Conservation (phyloP, 441 rosid species). For the Biscutella laevigata region DNA sequence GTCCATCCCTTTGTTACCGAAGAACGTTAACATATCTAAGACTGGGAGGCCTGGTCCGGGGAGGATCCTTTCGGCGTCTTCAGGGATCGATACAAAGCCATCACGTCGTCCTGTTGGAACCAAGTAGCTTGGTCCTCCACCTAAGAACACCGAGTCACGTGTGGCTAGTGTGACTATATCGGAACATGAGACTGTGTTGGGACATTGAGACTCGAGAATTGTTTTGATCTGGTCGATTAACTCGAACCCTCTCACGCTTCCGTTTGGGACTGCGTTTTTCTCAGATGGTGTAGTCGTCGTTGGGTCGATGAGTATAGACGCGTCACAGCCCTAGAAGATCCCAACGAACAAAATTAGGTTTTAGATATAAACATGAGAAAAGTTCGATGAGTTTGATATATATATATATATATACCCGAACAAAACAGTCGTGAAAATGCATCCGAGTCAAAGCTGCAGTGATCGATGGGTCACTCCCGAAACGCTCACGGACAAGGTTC, state of each 20-base stretch:
- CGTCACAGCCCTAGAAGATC: conserved; percentile 55
- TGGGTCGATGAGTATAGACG: conserved; percentile 54
- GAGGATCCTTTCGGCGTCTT: conserved; percentile 31
- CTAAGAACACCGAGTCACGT: conserved; percentile 45
- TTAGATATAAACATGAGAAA: no score
- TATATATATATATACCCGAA: conserved; percentile 1
- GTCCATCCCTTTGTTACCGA: conserved; percentile 32
- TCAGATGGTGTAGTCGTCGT: conserved; percentile 31
- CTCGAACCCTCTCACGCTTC: conserved; percentile 46
- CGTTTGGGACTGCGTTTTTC: conserved; percentile 41
- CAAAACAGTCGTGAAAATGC: conserved; percentile 34
- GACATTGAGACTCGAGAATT: conserved; percentile 45
- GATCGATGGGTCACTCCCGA: conserved; percentile 13
- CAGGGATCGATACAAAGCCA: conserved; percentile 32
- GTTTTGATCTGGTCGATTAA: conserved; percentile 48
- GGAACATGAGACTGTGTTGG: conserved; percentile 53
- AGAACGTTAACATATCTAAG: conserved; percentile 26
- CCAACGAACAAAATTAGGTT: neutral
- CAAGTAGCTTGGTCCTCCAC: conserved; percentile 43
- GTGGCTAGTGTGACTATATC: conserved; percentile 56
- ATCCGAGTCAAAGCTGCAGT: conserved; percentile 25
- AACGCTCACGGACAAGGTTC: conserved; percentile 6
- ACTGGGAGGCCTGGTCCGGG: conserved; percentile 39
- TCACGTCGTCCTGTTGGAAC: conserved; percentile 61
- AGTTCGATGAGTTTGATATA: no score